Evolutionary conservation across 805 yeast species (phyloP).

Genomic region (Metschnikowia shivogae): DNA sequence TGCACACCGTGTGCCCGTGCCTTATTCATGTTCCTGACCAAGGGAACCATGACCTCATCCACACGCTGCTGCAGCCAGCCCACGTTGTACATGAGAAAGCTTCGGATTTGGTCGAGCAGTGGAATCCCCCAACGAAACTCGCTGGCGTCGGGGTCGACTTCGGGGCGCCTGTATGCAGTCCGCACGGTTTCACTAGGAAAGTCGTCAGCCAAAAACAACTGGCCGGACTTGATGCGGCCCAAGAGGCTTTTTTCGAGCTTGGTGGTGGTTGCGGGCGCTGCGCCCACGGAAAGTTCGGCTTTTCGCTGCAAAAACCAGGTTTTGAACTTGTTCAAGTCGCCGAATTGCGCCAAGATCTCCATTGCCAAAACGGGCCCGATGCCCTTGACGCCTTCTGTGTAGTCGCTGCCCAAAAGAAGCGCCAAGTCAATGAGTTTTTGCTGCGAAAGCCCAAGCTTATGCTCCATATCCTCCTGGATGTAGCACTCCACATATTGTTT

Average conservation of each 20-base stretch:
- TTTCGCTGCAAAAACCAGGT: slow-evolving; percentile 56
- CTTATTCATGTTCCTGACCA: slow-evolving; percentile 72
- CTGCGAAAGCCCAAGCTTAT: slow-evolving; percentile 62
- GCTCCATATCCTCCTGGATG: slow-evolving; percentile 50
- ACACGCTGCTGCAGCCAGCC: slow-evolving; percentile 78
- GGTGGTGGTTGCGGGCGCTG: slow-evolving; percentile 28
- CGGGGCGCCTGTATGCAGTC: slow-evolving; percentile 75
- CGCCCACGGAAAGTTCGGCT: slow-evolving; percentile 23
- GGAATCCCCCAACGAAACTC: slow-evolving; percentile 89
- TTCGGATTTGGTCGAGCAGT: slow-evolving; percentile 71
- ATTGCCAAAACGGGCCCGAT: slow-evolving; percentile 91
- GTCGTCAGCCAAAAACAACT: slow-evolving; percentile 49
- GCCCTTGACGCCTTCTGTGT: slow-evolving; percentile 88
- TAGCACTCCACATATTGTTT: slow-evolving; percentile 89
- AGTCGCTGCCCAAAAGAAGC: slow-evolving; percentile 85
- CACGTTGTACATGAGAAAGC: slow-evolving; percentile 61
- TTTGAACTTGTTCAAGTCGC: slow-evolving; percentile 39
- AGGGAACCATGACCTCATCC: slow-evolving; percentile 81
- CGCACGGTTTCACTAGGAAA: slow-evolving; percentile 70
- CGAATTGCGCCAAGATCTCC: slow-evolving; percentile 87
- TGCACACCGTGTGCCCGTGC: slow-evolving; percentile 54
- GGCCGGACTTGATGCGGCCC: slow-evolving; percentile 49
- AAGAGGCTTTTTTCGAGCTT: slow-evolving; percentile 57
- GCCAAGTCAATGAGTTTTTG: slow-evolving; percentile 74
- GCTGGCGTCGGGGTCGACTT: slow-evolving; percentile 77